Percentiles rank a stretch among this genome's conserved stretches.
Conservation (phyloP, 2,329 filamentous ascomycete genomes). For the Alternaria longipes region DNA sequence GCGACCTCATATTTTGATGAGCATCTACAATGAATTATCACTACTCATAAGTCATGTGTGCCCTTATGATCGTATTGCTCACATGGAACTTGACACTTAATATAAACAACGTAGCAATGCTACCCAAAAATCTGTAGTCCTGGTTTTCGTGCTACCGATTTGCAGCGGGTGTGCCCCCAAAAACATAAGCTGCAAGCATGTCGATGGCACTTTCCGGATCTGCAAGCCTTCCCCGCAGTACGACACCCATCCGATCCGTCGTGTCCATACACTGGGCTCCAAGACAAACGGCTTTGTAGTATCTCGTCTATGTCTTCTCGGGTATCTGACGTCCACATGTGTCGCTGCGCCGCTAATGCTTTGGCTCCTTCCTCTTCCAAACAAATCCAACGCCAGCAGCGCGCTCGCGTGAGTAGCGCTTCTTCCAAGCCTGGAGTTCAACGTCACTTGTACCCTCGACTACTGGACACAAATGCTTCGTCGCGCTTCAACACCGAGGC, state of each 20-base stretch:
- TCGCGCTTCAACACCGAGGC: constrained; percentile 27
- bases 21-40: constrained; percentile 5
- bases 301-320: neutral
- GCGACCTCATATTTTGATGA: neutral
- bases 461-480: constrained; percentile 8
- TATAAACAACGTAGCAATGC: constrained; percentile 6
- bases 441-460: constrained; percentile 7
- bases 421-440: neutral
- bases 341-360: neutral
- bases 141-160: constrained; percentile 4
- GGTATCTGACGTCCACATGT: neutral
- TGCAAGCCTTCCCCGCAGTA: constrained; percentile 18
- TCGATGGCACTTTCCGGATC: constrained; percentile 14
- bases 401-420: neutral
- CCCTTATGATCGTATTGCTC: neutral
- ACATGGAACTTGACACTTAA: neutral
- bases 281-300: constrained; percentile 5
- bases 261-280: constrained; percentile 1
- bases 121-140: neutral
- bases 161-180: neutral
- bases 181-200: constrained; percentile 9
- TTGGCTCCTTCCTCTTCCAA: neutral
- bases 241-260: constrained; percentile 8
- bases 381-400: neutral
- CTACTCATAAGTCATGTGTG: constrained; percentile 2